Base-by-base conservation (phyloP, 2,329 filamentous ascomycete genomes). In the Lasiodiplodia sp. region DNA sequence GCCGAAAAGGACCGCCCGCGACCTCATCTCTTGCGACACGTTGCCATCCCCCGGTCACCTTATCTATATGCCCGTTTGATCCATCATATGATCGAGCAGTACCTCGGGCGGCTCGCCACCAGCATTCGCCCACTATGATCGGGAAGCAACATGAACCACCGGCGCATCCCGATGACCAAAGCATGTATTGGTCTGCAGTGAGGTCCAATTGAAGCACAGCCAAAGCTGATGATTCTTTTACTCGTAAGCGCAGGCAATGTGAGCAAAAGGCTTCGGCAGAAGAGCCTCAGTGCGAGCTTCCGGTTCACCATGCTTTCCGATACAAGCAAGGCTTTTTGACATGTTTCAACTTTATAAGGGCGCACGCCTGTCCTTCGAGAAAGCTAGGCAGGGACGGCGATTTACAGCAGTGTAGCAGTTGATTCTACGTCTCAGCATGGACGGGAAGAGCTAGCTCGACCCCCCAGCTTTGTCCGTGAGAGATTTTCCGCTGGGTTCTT, bases 21-120 rank as follows among this genome's bases (percentile, higher is more conserved):
- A 66, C 63, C 34, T 66, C 63, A 66, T 38, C 34, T 44, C 34
- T 25, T 21, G 14, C 56, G 34, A 44, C 34, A 40, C 40, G 25
- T 34, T 12, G 40, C 58, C 23, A n/a, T 37, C 58, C 14, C 6
- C 31, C 58, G 16, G 40, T 37, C 16, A 34, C 31, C 31, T 34
- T 34, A 34, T 34, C 31, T 34, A 34, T 34, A 34, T 34, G 8
- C 31, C 25, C 4, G 18, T 44, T 40, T 31, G 23, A 18, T 10
- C 11, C 28, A 7, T 16, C 40, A 18, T 44, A 18, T 2, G 31
- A 34, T 34, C 31, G 31, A 34, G 31, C 31, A 34, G 8, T 34
- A 8, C 7, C 31, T 34, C 31, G 31, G 31, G 7, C 31, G 31
- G 6, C 7, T 34, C 7, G 31, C 8, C 31, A 34, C 6, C 31